Conservation (phyloP, 108 stramenopile species). For the Fistulifera solaris region DNA sequence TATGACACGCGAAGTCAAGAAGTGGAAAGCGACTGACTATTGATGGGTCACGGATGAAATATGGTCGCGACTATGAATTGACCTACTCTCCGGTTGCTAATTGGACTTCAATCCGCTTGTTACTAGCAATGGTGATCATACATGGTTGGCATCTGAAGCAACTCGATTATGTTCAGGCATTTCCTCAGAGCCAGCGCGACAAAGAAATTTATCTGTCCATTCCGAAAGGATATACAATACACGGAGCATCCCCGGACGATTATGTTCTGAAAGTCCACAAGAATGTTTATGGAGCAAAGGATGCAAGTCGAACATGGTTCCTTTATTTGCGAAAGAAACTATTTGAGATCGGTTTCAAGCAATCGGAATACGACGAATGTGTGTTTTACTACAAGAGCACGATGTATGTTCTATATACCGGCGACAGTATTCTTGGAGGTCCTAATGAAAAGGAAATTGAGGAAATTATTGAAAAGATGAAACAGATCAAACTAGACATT, state of each 20-base stretch:
- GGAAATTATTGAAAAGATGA: conserved; percentile 6
- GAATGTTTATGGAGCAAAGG: conserved; percentile 33
- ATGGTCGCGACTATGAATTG: conserved; percentile 23
- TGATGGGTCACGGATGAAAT: conserved; percentile 18
- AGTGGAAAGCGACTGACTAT: conserved; percentile 21
- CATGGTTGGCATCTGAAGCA: conserved; percentile 27
- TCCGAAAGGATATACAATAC: conserved; percentile 20
- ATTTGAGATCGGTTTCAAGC: conserved; percentile 16
- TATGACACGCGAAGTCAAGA: conserved; percentile 22
- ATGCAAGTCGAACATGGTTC: conserved; percentile 37
- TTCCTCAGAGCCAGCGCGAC: conserved; percentile 18
- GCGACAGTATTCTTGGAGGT: conserved; percentile 27
- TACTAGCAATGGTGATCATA: conserved; percentile 18
- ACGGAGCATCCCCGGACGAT: conserved; percentile 2
- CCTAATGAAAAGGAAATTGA: conserved; percentile 18
- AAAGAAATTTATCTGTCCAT: conserved; percentile 26
- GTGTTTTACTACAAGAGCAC: conserved; percentile 29
- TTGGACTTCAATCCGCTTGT: conserved; percentile 27
- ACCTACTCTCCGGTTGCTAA: conserved; percentile 43
- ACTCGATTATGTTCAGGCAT: conserved; percentile 39
- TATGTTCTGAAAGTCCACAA: conserved; percentile 21
- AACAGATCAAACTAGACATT: conserved; percentile 12
- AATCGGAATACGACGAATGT: conserved; percentile 33
- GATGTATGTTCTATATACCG: conserved; percentile 32
- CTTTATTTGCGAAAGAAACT: conserved; percentile 15